These are phyloP conservation scores for Aspergillus sp. DNA, from an alignment of 2,329 filamentous ascomycete genomes.

Conservation along the genomic window DNA sequence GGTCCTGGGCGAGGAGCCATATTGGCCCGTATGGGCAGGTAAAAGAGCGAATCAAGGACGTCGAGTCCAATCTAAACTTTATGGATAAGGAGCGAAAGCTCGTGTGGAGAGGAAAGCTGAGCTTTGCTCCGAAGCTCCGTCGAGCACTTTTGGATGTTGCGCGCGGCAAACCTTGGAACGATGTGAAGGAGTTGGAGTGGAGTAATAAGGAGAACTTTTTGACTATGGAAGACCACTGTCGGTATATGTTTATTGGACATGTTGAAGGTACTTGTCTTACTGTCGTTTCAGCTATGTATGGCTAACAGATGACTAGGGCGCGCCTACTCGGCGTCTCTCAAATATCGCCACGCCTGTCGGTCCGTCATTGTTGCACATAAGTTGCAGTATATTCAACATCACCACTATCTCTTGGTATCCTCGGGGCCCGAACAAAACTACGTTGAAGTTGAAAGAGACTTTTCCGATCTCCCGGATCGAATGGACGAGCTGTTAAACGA, in stretches of 20 bases:
- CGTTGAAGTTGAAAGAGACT: constrained; percentile 48
- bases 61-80: constrained; percentile 17
- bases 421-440: constrained; percentile 46
- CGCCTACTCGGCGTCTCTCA: constrained; percentile 50
- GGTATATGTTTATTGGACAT: constrained; percentile 32
- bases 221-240: constrained; percentile 7
- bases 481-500: constrained; percentile 36
- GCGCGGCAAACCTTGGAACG: constrained; percentile 16
- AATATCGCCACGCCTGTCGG: constrained; percentile 49
- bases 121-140: constrained; percentile 40
- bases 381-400: constrained; percentile 47
- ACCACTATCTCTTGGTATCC: constrained; percentile 42
- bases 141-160: constrained; percentile 39
- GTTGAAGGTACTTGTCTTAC: constrained; percentile 44
- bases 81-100: constrained; percentile 39
- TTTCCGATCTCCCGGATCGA: constrained; percentile 50
- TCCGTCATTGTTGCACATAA: constrained; percentile 47
- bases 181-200: constrained; percentile 5
- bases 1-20: constrained; percentile 45
- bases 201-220: constrained; percentile 2
- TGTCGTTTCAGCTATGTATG: neutral
- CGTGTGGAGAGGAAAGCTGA: constrained; percentile 50
- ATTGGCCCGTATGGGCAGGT: constrained; percentile 38
- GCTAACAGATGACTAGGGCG: constrained; percentile 17
- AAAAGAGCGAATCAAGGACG: constrained; percentile 27